Conservation (phyloP, 2,329 filamentous ascomycete species). For the Exophiala sideris region DNA sequence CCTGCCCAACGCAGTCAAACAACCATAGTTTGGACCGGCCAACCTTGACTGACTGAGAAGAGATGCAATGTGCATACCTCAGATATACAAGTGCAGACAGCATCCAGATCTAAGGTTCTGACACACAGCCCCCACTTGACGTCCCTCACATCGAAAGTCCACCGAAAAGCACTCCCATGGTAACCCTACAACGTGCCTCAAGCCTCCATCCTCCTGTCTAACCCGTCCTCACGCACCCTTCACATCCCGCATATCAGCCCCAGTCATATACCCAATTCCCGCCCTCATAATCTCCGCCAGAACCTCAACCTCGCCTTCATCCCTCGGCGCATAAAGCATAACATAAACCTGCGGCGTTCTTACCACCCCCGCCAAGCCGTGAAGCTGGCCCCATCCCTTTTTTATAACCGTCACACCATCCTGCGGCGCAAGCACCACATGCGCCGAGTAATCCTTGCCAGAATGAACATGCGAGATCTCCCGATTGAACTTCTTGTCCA, state of each 20-base stretch:
- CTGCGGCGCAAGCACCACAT: conserved; percentile 74
- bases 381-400: conserved; percentile 72
- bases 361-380: conserved; percentile 48
- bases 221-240: conserved; percentile 6
- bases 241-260: not conserved
- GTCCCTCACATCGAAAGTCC: no score
- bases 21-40: no score
- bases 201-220: not conserved
- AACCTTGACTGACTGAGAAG: no score
- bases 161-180: no score
- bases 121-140: no score
- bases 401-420: conserved; percentile 69
- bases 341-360: conserved; percentile 36
- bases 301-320: conserved; percentile 63
- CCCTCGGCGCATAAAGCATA: conserved; percentile 76
- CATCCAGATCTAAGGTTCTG: no score
- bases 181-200: not conserved
- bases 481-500: conserved; percentile 47
- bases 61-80: no score
- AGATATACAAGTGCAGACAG: no score
- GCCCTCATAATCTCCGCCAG: conserved; percentile 56
- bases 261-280: conserved; percentile 9
- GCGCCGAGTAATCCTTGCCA: conserved; percentile 68
- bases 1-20: no score
- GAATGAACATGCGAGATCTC: conserved; percentile 77